phyloP scores from a whole-genome alignment of 2,329 filamentous ascomycete species.

The Xylariales sp. region DNA sequence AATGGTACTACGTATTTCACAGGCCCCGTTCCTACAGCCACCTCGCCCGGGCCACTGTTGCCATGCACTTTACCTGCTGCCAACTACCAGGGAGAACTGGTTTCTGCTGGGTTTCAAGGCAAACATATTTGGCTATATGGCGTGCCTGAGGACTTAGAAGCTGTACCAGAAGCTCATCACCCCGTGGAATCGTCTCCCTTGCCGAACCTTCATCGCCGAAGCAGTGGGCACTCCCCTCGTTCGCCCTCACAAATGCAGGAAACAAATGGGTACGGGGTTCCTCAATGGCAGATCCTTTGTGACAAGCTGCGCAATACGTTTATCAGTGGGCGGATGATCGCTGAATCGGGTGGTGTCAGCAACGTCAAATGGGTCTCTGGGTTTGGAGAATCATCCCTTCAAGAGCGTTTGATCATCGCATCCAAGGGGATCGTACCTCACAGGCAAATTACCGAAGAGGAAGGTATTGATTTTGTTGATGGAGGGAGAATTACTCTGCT shows the following conservation, averaged over 20 bases:
- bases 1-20: constrained; percentile 85
- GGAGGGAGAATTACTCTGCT: constrained; percentile 78
- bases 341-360: constrained; percentile 73
- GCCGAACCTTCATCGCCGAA: constrained; percentile 52
- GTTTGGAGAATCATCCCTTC: constrained; percentile 59
- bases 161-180: constrained; percentile 60
- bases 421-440: constrained; percentile 75
- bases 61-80: constrained; percentile 77
- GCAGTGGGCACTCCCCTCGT: constrained; percentile 57
- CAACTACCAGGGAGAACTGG: constrained; percentile 76
- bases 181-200: constrained; percentile 46
- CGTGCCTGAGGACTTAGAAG: constrained; percentile 77
- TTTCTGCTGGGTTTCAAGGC: constrained; percentile 78
- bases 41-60: constrained; percentile 67
- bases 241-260: constrained; percentile 55
- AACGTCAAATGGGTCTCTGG: constrained; percentile 78
- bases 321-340: constrained; percentile 73
- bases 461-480: constrained; percentile 80
- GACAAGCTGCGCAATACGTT: constrained; percentile 78
- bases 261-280: constrained; percentile 56
- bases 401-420: constrained; percentile 74
- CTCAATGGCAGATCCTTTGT: constrained; percentile 76
- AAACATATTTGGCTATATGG: constrained; percentile 84
- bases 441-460: constrained; percentile 71
- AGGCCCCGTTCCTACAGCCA: constrained; percentile 68